phyloP scores from a whole-genome alignment of 345 rosid genomes.

The Firmiana major region DNA sequence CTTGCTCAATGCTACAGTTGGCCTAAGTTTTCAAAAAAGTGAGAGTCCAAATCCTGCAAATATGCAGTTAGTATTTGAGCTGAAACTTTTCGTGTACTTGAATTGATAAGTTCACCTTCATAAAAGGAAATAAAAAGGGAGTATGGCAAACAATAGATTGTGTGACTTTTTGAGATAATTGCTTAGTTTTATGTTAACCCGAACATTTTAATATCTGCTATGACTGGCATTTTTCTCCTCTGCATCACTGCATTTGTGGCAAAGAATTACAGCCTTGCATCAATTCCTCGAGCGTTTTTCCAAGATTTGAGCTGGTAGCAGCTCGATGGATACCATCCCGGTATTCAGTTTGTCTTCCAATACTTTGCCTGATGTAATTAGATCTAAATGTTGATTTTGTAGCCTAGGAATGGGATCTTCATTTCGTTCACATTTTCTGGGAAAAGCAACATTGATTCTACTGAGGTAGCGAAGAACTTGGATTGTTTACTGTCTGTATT shows the following conservation, averaged over 20 bases:
- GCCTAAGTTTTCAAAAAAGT: not conserved
- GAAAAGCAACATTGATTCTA: not conserved
- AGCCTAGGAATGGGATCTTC: not conserved
- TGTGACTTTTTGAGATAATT: not conserved
- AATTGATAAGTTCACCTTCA: not conserved
- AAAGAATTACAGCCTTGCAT: slow-evolving; percentile 69
- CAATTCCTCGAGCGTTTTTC: slow-evolving; percentile 69
- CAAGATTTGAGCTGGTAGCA: slow-evolving; percentile 23
- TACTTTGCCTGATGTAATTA: not conserved
- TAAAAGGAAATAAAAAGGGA: not conserved
- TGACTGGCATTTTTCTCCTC: not conserved
- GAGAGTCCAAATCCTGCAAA: not conserved
- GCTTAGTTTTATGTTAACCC: not conserved
- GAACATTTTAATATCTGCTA: not conserved
- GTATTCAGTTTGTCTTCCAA: not conserved
- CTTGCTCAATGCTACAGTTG: not conserved
- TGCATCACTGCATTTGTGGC: slow-evolving; percentile 71
- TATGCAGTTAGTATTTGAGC: not conserved
- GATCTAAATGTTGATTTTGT: not conserved
- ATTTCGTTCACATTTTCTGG: not conserved
- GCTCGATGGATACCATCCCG: not conserved
- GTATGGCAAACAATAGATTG: not conserved
- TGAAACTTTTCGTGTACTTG: not conserved
- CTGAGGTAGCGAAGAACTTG: too few species aligned
- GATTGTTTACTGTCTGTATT: too few species aligned